Base-by-base conservation (phyloP, 1,284 basidiomycete genomes). In the Austroboletus niveus region DNA sequence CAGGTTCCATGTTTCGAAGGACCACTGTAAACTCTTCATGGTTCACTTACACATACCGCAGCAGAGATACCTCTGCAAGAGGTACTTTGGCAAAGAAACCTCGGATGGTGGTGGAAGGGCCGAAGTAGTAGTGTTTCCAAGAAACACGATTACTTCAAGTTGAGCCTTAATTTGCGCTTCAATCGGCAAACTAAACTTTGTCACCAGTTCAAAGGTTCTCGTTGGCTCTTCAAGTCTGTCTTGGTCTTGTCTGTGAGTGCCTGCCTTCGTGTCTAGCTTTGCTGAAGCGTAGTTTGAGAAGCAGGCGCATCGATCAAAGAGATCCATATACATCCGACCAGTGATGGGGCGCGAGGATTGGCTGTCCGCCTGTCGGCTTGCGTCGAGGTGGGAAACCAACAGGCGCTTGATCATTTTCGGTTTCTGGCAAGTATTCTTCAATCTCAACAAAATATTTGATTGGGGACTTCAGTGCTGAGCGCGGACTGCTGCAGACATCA, bases 311-410 rank as follows among this genome's bases (percentile, higher is more conserved):
- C 45, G 44, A 51, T 55, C 47, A 42, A 31, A 30, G 42, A 43
- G 45, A 57, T 64, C 49, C 35, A 52, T 47, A 49, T 41, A 20
- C 39, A 45, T 51, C 45, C 15, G 54, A 29, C 47, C 36, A 38
- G 54, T 45, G 53, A 48, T 55, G 51, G 36, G 39, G 42, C 45
- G 59, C 48, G 38, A 51, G 49, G 53, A 44, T 58, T 51, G 59
- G 43, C 45, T 48, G 36, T 14, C 42, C 38, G 39, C 27, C 42
- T 11, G 52, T 22, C 43, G 46, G 50, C 45, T 49, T 46, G 40
- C 27, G 60, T 66, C 52, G 60, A 62, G 58, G 58, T 62, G 60
- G 60, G 57, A 67, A 63, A 60, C 43, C 45, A 30, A 40, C 31
- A 41, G 46, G 35, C 48, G 42, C 44, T 17, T 32, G 22, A 36